phyloP scores from a whole-genome alignment of 345 rosid genomes.

The Euclidium syriacum region DNA sequence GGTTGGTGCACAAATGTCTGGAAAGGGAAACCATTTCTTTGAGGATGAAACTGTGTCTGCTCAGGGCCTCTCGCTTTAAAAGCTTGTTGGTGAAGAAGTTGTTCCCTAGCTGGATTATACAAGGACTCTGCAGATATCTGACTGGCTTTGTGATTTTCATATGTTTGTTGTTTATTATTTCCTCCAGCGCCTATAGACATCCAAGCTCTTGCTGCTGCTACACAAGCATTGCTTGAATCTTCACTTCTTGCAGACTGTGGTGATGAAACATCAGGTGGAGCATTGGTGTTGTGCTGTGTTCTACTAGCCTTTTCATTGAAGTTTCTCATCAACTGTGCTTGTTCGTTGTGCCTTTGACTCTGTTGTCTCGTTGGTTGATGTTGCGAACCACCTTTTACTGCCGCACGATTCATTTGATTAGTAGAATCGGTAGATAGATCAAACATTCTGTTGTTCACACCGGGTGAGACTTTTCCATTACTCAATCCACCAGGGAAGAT shows the following conservation, averaged over 20 bases:
- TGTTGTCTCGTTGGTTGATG: conserved; percentile 24
- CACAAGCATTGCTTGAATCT: conserved; percentile 61
- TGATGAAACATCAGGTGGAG: conserved; percentile 30
- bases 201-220: conserved; percentile 75
- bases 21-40: conserved; percentile 48
- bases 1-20: conserved; percentile 52
- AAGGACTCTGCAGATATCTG: conserved; percentile 57
- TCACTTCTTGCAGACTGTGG: conserved; percentile 43
- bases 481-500: conserved; percentile 40
- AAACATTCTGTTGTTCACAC: conserved; percentile 33
- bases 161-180: conserved; percentile 42
- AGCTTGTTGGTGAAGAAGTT: conserved; percentile 44
- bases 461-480: conserved; percentile 41
- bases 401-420: conserved; percentile 41
- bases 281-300: conserved; percentile 46
- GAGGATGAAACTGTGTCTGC: conserved; percentile 47
- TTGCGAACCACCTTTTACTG: conserved; percentile 17
- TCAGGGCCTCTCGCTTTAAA: conserved; percentile 37
- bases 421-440: conserved; percentile 38
- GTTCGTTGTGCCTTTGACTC: conserved; percentile 47
- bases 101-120: conserved; percentile 58
- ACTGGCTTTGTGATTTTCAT: conserved; percentile 47
- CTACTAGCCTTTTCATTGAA: conserved; percentile 50
- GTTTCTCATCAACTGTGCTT: conserved; percentile 58
- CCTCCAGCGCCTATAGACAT: conserved; percentile 83